Conservation (phyloP, 2,329 filamentous ascomycete species). For the Trichoderma guizhouense region DNA sequence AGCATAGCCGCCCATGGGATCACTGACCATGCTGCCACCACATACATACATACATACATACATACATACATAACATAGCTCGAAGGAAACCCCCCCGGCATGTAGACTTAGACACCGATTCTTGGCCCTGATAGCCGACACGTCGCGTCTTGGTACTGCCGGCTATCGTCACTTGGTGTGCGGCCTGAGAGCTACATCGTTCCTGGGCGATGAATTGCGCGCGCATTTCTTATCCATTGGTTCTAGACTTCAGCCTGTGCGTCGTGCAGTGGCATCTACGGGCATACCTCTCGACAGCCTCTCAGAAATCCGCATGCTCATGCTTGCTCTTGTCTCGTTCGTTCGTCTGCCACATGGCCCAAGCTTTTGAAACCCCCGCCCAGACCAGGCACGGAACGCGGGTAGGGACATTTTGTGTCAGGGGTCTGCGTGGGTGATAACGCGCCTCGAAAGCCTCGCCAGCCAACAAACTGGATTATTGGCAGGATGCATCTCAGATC, state of each 20-base stretch:
- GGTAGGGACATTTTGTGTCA: constrained; percentile 5
- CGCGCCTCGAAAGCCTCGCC: constrained; percentile 6
- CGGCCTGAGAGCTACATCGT: neutral
- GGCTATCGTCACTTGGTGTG: neutral
- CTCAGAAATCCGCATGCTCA: neutral
- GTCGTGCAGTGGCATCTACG: neutral
- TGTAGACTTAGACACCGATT: constrained; percentile 6
- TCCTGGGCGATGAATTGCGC: neutral
- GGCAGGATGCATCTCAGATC: constrained; percentile 6
- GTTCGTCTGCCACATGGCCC: constrained; percentile 8
- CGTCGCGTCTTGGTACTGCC: neutral
- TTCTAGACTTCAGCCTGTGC: constrained; percentile 1
- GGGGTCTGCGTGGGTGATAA: constrained; percentile 8
- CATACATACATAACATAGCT: too few relatives aligned
- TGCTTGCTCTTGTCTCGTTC: too few relatives aligned
- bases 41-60: too few relatives aligned
- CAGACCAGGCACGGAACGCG: constrained; percentile 11
- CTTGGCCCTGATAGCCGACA: neutral
- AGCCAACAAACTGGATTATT: neutral
- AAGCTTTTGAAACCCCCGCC: neutral
- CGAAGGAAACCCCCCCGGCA: neutral
- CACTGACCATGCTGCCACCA: neutral
- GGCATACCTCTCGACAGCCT: neutral
- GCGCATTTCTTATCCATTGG: neutral
- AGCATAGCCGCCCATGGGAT: constrained; percentile 1